Conservation (phyloP, 441 rosid species). For the Codiaeum variegatum region DNA sequence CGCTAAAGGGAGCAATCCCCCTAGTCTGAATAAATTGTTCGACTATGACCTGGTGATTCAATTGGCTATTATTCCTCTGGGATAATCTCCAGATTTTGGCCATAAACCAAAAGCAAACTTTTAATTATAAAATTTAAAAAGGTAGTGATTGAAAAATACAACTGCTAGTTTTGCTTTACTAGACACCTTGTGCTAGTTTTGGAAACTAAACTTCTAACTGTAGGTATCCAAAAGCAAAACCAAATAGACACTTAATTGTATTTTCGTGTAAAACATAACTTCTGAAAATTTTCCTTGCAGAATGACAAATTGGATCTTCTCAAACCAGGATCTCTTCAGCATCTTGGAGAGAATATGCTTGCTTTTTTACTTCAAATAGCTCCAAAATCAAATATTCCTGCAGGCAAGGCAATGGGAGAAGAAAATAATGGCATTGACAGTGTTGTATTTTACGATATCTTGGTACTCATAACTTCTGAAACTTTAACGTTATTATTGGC, state of each 20-base stretch:
- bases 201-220: too few relatives aligned
- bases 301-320: constrained; percentile 87
- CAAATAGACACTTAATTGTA: background rate
- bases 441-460: constrained; percentile 71
- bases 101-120: too few relatives aligned
- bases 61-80: too few relatives aligned
- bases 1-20: too few relatives aligned
- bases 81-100: too few relatives aligned
- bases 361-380: constrained; percentile 74
- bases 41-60: too few relatives aligned
- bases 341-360: constrained; percentile 95
- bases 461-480: constrained; percentile 48
- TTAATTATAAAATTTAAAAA: too few relatives aligned
- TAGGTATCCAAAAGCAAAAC: background rate
- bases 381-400: constrained; percentile 54
- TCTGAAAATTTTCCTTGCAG: constrained; percentile 40
- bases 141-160: too few relatives aligned
- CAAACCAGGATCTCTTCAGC: constrained; percentile 91
- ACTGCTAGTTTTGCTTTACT: too few relatives aligned
- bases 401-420: constrained; percentile 32
- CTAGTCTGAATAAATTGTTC: too few relatives aligned
- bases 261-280: background rate
- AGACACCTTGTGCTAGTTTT: too few relatives aligned
- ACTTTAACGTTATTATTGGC: constrained; percentile 17
- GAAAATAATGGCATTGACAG: constrained; percentile 33